These are phyloP conservation scores for Vigna trinervia DNA, from an alignment of 306 rosid species.

Conservation along the genomic window DNA sequence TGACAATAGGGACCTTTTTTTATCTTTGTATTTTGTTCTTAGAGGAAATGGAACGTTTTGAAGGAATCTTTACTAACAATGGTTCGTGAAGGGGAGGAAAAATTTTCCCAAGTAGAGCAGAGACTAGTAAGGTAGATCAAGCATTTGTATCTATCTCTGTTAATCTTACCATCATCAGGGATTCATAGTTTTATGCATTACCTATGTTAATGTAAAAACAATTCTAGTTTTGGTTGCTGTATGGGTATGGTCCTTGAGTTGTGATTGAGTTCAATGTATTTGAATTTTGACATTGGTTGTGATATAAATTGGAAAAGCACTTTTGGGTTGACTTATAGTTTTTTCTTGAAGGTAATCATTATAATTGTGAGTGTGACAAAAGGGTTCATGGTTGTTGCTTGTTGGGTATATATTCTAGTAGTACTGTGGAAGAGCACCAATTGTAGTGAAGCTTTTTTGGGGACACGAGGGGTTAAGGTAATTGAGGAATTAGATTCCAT, in stretches of 20 bases:
- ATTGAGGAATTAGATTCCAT: slow-evolving; percentile 52
- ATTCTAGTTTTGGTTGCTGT: slow-evolving; percentile 4
- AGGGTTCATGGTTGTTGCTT: slow-evolving; percentile 40
- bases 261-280: slow-evolving; percentile 29
- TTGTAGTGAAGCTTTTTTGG: slow-evolving; percentile 32
- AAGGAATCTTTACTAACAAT: slow-evolving; percentile 50
- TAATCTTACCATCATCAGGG: slow-evolving; percentile 12
- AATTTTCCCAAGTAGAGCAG: slow-evolving; percentile 38
- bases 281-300: slow-evolving; percentile 2
- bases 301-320: slow-evolving; percentile 27
- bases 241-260: neutral
- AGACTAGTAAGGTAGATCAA: slow-evolving; percentile 36
- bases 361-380: slow-evolving; percentile 22
- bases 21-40: slow-evolving; percentile 19
- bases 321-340: slow-evolving; percentile 47
- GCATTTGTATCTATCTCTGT: slow-evolving; percentile 4
- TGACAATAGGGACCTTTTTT: slow-evolving; percentile 42
- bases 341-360: slow-evolving; percentile 12
- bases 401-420: slow-evolving; percentile 47
- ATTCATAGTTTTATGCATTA: slow-evolving; percentile 27
- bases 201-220: slow-evolving; percentile 36
- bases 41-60: slow-evolving; percentile 48
- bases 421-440: slow-evolving; percentile 39
- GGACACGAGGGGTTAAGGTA: slow-evolving; percentile 43
- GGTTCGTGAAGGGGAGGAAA: slow-evolving; percentile 39